Base-by-base conservation (phyloP, 495 filamentous ascomycete species). In the Parathielavia hyrcaniae region DNA sequence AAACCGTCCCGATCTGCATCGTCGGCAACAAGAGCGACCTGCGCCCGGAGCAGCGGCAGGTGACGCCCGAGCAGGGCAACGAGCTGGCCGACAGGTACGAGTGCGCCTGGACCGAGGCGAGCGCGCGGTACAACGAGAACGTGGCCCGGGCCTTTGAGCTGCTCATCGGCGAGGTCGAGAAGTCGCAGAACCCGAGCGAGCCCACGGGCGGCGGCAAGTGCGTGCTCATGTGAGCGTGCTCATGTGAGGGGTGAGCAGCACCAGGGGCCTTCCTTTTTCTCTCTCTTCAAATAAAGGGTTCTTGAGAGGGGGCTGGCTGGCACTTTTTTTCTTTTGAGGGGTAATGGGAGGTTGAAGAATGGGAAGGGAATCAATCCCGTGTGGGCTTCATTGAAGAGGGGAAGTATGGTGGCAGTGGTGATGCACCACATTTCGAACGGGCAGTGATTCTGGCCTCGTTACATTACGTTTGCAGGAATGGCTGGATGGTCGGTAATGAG, bases 21-120 rank as follows among this genome's bases (percentile, higher is more conserved):
- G 92, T 99, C 20, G 93, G 90, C 61, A 99, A 99, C 76, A 99
- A 99, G 77, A 89, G 83, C 63, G 93, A 99, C 71, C 81, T 99
- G 46, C 88, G 91, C 54, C 80, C 86, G 22, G 91, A 96, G 69
- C 92, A 96, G 70, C 86, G 92, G 52, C 91, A 97, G 71, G 92
- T 99, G 58, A 82, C 86, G 19, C 69, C 81, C 32, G 91, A 96
- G 50, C 86, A 95, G 60, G 93, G 92, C 59, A 84, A 82, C 56
- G 82, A 83, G 58, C 74, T 97, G 50, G 83, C 85, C 16, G 86
- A 92, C 51, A 86, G 95, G 68, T 88, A 92, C 75, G 85, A 87
- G 57, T 97, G 93, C 75, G 90, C 84, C 7, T 96, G 89, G 78
- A 96, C 91, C 19, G 93, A 99, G 74, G 91, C 92, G 40, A 93